These are phyloP conservation scores for Ambrosia artemisiifolia DNA, from an alignment of 129 eudicot species.

Conservation along the genomic window DNA sequence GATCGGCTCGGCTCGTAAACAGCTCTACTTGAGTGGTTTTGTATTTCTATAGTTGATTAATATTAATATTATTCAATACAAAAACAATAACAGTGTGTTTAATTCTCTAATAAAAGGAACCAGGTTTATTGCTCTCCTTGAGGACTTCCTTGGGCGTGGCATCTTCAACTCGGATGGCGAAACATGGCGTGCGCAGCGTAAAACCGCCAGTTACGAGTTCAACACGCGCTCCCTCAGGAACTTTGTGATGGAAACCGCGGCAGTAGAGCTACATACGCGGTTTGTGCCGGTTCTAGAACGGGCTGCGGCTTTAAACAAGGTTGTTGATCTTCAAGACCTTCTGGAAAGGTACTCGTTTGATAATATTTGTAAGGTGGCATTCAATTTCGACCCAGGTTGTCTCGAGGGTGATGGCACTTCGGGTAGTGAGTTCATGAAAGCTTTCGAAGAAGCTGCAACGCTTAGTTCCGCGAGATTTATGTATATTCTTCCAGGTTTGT, in stretches of 20 bases:
- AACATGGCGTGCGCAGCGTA: conserved; percentile 60
- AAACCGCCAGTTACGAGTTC: conserved; percentile 78
- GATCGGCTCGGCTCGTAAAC: no score
- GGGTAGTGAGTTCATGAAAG: conserved; percentile 60
- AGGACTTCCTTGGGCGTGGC: conserved; percentile 71
- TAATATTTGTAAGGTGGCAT: conserved; percentile 69
- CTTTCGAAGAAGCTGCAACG: conserved; percentile 70
- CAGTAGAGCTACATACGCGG: conserved; percentile 36
- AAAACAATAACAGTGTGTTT: no score
- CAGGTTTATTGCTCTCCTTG: conserved; percentile 45
- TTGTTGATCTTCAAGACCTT: conserved; percentile 64
- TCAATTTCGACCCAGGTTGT: conserved; percentile 69
- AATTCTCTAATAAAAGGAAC: conserved; percentile 31
- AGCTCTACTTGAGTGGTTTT: no score
- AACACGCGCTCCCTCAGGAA: conserved; percentile 52
- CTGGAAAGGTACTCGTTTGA: conserved; percentile 73
- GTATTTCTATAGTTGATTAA: no score
- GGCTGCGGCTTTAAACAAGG: conserved; percentile 24
- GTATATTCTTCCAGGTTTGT: conserved; percentile 28
- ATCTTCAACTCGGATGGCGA: conserved; percentile 80
- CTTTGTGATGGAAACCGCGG: conserved; percentile 47
- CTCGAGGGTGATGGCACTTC: conserved; percentile 46
- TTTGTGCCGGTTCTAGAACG: conserved; percentile 49
- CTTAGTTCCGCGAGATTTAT: conserved; percentile 58
- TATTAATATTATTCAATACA: no score